These are phyloP conservation scores for Pseudonectria foliicola DNA, from an alignment of 2,329 filamentous ascomycete genomes.

Conservation along the genomic window DNA sequence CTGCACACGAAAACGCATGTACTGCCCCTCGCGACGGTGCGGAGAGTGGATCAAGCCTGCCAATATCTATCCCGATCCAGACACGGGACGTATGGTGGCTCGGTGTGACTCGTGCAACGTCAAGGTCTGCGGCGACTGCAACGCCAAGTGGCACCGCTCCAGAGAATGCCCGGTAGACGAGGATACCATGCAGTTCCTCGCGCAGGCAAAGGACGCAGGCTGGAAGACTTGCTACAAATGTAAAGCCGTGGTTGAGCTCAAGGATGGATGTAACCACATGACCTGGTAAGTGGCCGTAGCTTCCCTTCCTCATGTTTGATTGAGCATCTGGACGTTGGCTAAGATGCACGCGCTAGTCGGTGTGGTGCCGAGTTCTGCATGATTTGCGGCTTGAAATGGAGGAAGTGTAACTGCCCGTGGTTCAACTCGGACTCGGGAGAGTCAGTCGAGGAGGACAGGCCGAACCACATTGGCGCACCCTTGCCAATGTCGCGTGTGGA, in stretches of 20 bases:
- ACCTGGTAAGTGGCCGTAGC: conserved; percentile 56
- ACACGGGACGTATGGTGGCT: conserved; percentile 56
- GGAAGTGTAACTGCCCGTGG: conserved; percentile 74
- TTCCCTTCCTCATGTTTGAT: conserved; percentile 8
- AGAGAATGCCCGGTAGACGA: conserved; percentile 66
- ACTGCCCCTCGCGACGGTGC: conserved; percentile 67
- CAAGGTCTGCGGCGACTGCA: conserved; percentile 69
- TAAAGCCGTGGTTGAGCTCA: conserved; percentile 65
- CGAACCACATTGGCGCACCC: conserved; percentile 46
- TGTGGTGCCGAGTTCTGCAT: conserved; percentile 85
- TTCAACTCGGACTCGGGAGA: conserved; percentile 53
- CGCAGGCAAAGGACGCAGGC: conserved; percentile 58
- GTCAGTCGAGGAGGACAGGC: conserved; percentile 42
- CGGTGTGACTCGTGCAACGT: conserved; percentile 65
- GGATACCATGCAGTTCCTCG: conserved; percentile 55
- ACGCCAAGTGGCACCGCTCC: conserved; percentile 63
- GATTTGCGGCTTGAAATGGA: conserved; percentile 76
- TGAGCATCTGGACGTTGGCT: neutral
- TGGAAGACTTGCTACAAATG: conserved; percentile 75
- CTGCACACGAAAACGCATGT: conserved; percentile 65
- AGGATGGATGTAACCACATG: conserved; percentile 84
- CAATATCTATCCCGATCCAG: conserved; percentile 53
- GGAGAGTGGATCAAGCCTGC: conserved; percentile 73
- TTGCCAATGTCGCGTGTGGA: conserved; percentile 25
- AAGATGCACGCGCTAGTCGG: conserved; percentile 37